Conservation (phyloP, 345 rosid genomes). For the Murraya koenigii region DNA sequence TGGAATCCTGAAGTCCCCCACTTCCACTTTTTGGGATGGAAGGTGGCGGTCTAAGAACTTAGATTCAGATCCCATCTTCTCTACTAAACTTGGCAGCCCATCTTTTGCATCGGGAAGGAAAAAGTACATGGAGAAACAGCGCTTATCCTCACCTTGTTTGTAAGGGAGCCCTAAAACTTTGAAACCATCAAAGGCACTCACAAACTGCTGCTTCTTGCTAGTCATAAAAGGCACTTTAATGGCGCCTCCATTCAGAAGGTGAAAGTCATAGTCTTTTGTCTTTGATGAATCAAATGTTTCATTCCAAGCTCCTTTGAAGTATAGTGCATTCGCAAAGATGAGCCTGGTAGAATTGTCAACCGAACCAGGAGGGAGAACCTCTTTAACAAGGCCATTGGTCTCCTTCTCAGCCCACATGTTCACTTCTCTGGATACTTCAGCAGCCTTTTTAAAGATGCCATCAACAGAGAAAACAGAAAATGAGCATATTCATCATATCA, state of each 20-base stretch:
- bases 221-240: conserved; percentile 74
- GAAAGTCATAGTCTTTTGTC: conserved; percentile 60
- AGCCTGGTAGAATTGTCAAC: conserved; percentile 53
- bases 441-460: conserved; percentile 45
- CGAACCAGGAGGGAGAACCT: conserved; percentile 66
- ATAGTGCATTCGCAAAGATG: conserved; percentile 72
- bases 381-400: conserved; percentile 68
- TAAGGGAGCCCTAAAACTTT: conserved; percentile 78
- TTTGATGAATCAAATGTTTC: conserved; percentile 54
- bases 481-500: not conserved
- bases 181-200: conserved; percentile 50
- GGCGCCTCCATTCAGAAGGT: conserved; percentile 49
- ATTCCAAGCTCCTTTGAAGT: conserved; percentile 81
- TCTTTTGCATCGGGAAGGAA: conserved; percentile 67
- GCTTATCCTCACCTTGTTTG: conserved; percentile 61
- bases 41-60: conserved; percentile 51
- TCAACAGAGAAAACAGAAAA: conserved; percentile 4
- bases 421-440: conserved; percentile 57
- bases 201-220: conserved; percentile 55
- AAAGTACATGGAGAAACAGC: conserved; percentile 69
- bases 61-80: conserved; percentile 40
- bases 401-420: conserved; percentile 76
- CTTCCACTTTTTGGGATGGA: conserved; percentile 34
- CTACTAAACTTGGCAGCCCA: conserved; percentile 50
- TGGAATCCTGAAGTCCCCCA: conserved; percentile 56